phyloP scores from a whole-genome alignment of 208 protist species.

The Trypanosoma melophagium region DNA sequence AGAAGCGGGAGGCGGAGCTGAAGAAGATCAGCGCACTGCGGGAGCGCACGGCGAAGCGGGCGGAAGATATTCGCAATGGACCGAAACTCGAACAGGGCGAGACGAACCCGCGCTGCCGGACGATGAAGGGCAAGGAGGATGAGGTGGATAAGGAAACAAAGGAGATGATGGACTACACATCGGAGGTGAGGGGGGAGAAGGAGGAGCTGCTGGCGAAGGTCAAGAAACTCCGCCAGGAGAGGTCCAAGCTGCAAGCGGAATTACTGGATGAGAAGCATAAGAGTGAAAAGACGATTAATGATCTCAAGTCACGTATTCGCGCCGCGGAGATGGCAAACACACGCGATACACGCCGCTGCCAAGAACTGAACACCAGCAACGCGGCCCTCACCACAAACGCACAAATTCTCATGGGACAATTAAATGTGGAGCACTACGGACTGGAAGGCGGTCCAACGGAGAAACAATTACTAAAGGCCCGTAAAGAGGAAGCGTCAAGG shows the following conservation, averaged over 20 bases:
- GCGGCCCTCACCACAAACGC: constrained; percentile 64
- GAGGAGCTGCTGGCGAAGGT: constrained; percentile 9
- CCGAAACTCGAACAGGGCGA: constrained; percentile 22
- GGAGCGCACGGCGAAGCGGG: constrained; percentile 28
- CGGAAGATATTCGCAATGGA: constrained; percentile 33
- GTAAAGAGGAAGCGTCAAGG: constrained; percentile 40
- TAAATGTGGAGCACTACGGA: constrained; percentile 83
- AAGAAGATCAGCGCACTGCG: constrained; percentile 43
- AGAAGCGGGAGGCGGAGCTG: constrained; percentile 46
- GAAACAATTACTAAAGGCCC: constrained; percentile 41
- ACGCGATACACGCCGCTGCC: constrained; percentile 55
- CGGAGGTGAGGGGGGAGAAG: constrained; percentile 41
- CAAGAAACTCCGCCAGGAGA: constrained; percentile 18
- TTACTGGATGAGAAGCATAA: constrained; percentile 47
- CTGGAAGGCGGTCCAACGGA: constrained; percentile 50
- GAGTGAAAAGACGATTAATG: constrained; percentile 38
- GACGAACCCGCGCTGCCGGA: constrained; percentile 7
- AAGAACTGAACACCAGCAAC: constrained; percentile 71
- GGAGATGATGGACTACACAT: constrained; percentile 40
- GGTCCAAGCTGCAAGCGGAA: constrained; percentile 56
- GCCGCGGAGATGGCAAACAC: constrained; percentile 53
- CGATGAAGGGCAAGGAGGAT: constrained; percentile 3
- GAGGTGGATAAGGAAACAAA: constrained; percentile 38
- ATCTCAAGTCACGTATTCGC: constrained; percentile 43
- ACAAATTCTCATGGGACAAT: constrained; percentile 66